Evolutionary conservation across 75 land plant species (phyloP).

Genomic region (Cupressus sempervirens): DNA sequence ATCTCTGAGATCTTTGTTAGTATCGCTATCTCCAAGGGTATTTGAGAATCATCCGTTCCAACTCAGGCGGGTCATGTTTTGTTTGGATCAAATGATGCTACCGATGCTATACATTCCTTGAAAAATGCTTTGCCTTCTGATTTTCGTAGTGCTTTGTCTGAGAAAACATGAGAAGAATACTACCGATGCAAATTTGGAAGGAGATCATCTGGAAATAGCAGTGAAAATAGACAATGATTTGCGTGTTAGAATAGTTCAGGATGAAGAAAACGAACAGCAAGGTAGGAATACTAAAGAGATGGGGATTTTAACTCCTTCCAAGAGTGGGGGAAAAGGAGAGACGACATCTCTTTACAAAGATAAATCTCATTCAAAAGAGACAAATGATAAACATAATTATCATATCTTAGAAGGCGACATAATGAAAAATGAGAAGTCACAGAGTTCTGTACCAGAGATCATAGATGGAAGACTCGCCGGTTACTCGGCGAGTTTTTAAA

Average conservation of each 20-base stretch:
- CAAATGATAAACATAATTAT: neutral
- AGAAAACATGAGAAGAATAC: neutral
- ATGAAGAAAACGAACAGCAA: neutral
- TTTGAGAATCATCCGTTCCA: slow-evolving; percentile 20
- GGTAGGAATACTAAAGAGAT: neutral
- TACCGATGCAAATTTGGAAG: neutral
- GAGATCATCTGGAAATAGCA: neutral
- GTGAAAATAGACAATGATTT: slow-evolving; percentile 11
- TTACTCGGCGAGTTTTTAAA: too few species aligned
- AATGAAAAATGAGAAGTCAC: neutral
- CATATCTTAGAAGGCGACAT: neutral
- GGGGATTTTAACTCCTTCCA: neutral
- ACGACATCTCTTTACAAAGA: neutral
- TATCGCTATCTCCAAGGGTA: slow-evolving; percentile 22
- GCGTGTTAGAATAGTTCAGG: neutral
- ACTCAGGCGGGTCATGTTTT: slow-evolving; percentile 8
- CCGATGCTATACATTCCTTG: neutral
- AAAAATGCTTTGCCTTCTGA: slow-evolving; percentile 10
- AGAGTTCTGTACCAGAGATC: slow-evolving; percentile 9
- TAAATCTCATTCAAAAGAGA: neutral
- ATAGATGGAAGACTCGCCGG: too few species aligned
- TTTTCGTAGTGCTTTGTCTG: slow-evolving; percentile 2
- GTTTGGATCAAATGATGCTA: neutral
- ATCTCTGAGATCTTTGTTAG: slow-evolving; percentile 20
- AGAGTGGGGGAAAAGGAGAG: neutral